phyloP scores from a whole-genome alignment of 345 rosid genomes.

The Streptanthus diversifolius region DNA sequence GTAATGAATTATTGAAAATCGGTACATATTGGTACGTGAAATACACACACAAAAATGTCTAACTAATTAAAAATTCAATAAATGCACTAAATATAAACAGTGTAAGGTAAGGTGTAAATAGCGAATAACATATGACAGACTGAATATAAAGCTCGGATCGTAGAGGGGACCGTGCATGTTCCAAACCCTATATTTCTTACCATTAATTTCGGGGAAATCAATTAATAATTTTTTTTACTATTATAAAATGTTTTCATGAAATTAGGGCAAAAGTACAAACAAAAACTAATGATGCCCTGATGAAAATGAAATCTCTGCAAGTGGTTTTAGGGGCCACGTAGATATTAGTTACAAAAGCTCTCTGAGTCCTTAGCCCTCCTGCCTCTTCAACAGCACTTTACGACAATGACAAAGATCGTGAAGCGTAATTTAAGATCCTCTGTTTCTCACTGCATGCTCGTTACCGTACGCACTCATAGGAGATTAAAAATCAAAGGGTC shows the following conservation, averaged over 20 bases:
- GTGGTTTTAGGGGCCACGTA: conserved; percentile 34
- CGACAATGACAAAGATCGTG: conserved; percentile 27
- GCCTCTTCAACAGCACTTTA: conserved; percentile 32
- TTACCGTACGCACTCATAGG: conserved; percentile 24
- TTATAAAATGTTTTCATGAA: conserved; percentile 18
- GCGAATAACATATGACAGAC: conserved; percentile 35
- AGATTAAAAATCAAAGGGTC: conserved; percentile 18
- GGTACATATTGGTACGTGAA: not conserved
- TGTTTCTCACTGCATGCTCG: conserved; percentile 29
- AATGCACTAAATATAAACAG: conserved; percentile 10
- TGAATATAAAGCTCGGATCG: conserved; percentile 39
- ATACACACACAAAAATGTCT: not conserved
- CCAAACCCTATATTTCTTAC: conserved; percentile 12
- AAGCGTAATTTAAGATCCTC: conserved; percentile 30
- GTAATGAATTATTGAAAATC: not conserved
- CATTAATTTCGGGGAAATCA: conserved; percentile 15
- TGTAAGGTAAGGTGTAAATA: conserved; percentile 30
- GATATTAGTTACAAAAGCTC: conserved; percentile 21
- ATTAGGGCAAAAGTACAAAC: conserved; percentile 34
- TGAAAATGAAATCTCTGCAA: conserved; percentile 33
- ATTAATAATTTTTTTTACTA: not conserved
- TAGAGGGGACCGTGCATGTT: conserved; percentile 34
- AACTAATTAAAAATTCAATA: not conserved
- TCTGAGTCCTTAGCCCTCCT: conserved; percentile 22
- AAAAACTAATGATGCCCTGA: conserved; percentile 35